These are phyloP conservation scores for Nepenthes alata DNA, from an alignment of 179 eudicot species.

Conservation along the genomic window DNA sequence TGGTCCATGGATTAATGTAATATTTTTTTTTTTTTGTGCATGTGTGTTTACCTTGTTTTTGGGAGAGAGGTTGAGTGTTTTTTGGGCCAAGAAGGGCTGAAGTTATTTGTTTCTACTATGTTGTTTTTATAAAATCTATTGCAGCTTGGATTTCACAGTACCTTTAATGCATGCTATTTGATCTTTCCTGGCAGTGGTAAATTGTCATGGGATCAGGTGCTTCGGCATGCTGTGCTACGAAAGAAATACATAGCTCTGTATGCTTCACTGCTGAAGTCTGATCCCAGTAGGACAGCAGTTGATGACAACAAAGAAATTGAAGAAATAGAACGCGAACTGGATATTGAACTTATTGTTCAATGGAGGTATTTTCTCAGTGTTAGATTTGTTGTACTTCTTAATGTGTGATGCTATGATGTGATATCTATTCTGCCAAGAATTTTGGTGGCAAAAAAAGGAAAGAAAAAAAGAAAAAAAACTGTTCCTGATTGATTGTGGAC, in stretches of 20 bases:
- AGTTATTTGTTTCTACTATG: no score
- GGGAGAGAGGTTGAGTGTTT: no score
- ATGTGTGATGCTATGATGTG: no score
- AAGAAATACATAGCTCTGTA: slow-evolving; percentile 81
- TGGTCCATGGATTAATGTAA: no score
- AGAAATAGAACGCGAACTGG: slow-evolving; percentile 76
- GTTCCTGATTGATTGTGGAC: no score
- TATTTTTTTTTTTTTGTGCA: no score
- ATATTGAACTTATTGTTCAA: slow-evolving; percentile 77
- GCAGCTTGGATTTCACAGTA: neutral
- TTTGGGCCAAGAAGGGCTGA: no score
- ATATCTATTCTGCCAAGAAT: no score
- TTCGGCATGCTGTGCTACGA: slow-evolving; percentile 68
- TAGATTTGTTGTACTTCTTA: neutral
- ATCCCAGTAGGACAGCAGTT: slow-evolving; percentile 40
- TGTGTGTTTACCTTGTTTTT: no score
- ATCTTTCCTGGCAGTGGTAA: slow-evolving; percentile 53
- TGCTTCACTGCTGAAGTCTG: slow-evolving; percentile 82
- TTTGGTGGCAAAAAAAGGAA: no score
- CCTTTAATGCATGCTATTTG: neutral
- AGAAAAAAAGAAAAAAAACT: no score
- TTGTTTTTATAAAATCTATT: no score
- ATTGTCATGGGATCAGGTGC: slow-evolving; percentile 86
- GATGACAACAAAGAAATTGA: slow-evolving; percentile 73
- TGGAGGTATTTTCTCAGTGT: slow-evolving; percentile 54